Base-by-base conservation (phyloP, 1,139 yeast genomes). In the Sugiyamaella grinbergsii region DNA sequence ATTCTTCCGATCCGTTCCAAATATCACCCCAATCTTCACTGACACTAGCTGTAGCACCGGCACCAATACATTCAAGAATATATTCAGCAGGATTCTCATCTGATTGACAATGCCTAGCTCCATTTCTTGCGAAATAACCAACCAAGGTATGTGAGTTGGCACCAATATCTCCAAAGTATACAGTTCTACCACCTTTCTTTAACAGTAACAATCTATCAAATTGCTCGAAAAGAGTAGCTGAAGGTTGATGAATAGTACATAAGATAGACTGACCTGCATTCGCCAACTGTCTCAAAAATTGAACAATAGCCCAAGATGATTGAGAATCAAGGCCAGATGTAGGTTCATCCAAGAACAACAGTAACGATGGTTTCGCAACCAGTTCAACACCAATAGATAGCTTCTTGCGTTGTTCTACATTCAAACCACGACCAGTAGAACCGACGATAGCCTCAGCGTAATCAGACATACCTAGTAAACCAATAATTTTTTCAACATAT, bases 361-460 rank as follows among this genome's bases (percentile, higher is more conserved):
- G 60, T 49, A 79, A 64, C 7, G 78, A 69, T 4, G 83, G 83
- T 59, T 76, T 78, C 26, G 83, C 80, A 28, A 77, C 82, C 50
- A 79, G 68, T 60, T 79, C 83, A 50, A 79, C 82, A 65, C 82
- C 89, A 68, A 83, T 82, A 20, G 86, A 79, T 56, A 82, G 68
- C 63, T 80, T 80, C 71, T 82, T 82, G 61, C 85, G 72, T 66
- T 82, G 85, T 62, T 82, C 86, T 45, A 81, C 85, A 62, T 80
- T 80, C 53, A 82, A 72, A 58, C 86, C 87, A 58, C 76, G 71
- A 51, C 82, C 83, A 40, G 74, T 67, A 48, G 69, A 68, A 61
- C 85, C 86, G 54, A 81, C 80, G 51, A 79, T 67, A 18, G 85
- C 83, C 58, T 81, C 85, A n/a, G 85, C 81, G 58, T 80, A 81